Evolutionary conservation across 2,329 filamentous ascomycete species (phyloP), one percentile per base, ranked within the genome.

Genomic region (Raffaelea arxii): DNA sequence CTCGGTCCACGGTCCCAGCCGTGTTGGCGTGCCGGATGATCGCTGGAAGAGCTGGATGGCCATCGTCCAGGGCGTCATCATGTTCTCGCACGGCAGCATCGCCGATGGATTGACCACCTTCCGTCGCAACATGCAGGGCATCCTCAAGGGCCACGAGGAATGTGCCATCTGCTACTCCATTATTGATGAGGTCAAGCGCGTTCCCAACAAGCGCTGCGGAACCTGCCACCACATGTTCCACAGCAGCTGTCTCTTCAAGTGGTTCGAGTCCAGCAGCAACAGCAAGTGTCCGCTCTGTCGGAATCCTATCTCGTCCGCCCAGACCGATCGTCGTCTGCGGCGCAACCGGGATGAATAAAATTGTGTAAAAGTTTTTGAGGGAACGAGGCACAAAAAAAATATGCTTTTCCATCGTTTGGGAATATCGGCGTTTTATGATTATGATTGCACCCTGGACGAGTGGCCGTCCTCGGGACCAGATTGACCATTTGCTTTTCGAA

Each of bases 131-230:
- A 83, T 98, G 12, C 78, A 83, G 14, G 87, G 88, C 2, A 86
- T 87, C 4, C 74, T 98, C 54, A 92, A 94, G 67, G 92, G 90
- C 30, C 90, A 97, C 65, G 86, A 78, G 19, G 92, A 98, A 64
- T 98, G 92, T 60, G 88, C 92, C 10, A 97, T 97, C 60, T 97
- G 91, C 70, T 97, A 97, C 69, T 89, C 83, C 49, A 89, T 98
- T 59, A 87, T 98, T 53, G 87, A 87, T 18, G 80, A 78, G 7
- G 90, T 96, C 62, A 86, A 86, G 70, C 84, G 85, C 64, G 79
- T 94, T 62, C 92, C 92, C 0, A 91, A 92, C 62, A 97, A 97
- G 73, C 75, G 79, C 46, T 98, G 92, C 63, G 73, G 77, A 41
- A 97, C 91, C 2, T 98, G 92, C 74, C 91, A 89, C 71, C 91